Evolutionary conservation across 1,139 yeast genomes (phyloP).

Genomic region (Schwanniomyces etchellsii): DNA sequence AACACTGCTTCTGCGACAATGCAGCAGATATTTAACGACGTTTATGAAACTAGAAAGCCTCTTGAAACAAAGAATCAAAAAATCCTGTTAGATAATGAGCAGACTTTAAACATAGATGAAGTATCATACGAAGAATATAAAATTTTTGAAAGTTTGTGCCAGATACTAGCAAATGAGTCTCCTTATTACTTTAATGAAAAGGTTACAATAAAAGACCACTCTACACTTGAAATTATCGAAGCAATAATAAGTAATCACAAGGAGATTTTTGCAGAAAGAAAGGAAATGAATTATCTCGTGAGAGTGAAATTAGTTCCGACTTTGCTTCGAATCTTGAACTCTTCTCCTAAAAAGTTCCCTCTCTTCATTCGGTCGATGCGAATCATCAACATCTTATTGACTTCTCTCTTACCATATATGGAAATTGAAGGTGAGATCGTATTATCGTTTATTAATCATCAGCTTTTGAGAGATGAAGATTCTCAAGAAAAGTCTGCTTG

Average conservation of each 20-base stretch:
- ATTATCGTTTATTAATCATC: conserved; percentile 66
- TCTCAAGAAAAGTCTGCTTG: conserved; percentile 29
- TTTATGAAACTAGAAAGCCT: conserved; percentile 57
- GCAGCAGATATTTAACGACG: conserved; percentile 72
- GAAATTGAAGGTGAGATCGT: conserved; percentile 79
- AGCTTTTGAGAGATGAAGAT: conserved; percentile 28
- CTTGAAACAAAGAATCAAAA: conserved; percentile 15
- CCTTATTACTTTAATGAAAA: conserved; percentile 43
- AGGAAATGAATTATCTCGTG: conserved; percentile 60
- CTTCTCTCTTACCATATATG: conserved; percentile 54
- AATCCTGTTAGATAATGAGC: conserved; percentile 40
- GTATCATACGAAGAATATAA: conserved; percentile 65
- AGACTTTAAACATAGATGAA: conserved; percentile 38
- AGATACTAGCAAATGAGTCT: conserved; percentile 53
- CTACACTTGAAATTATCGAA: conserved; percentile 78
- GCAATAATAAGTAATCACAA: conserved; percentile 55
- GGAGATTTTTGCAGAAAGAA: conserved; percentile 48
- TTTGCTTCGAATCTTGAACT: conserved; percentile 53
- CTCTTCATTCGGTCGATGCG: conserved; percentile 71
- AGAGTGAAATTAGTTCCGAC: conserved; percentile 71
- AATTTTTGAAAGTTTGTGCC: conserved; percentile 68
- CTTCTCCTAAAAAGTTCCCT: conserved; percentile 60
- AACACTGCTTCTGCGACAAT: conserved; percentile 92
- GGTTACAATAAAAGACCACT: conserved; percentile 55
- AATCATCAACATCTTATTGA: conserved; percentile 54